phyloP scores from a whole-genome alignment of 2,329 filamentous ascomycete genomes.

The Diaporthe longicolla region DNA sequence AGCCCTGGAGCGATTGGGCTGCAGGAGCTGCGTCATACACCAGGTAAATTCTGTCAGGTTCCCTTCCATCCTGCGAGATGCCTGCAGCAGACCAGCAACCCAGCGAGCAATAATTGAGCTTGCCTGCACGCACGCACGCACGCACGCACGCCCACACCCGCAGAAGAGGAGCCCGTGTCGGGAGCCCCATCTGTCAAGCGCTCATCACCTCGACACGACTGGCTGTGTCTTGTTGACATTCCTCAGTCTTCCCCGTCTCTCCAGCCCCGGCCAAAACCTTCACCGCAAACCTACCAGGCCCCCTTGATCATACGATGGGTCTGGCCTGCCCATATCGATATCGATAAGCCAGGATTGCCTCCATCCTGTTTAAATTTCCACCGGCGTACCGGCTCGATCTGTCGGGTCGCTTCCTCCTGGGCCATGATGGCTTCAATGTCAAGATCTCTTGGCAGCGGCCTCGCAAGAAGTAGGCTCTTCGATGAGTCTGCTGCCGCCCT shows the following conservation, averaged over 20 bases:
- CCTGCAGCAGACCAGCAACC: neutral
- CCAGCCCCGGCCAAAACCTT: slow-evolving; percentile 30
- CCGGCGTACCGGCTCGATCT: neutral
- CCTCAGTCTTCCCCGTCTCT: neutral
- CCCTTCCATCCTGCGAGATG: neutral
- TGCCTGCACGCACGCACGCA: neutral
- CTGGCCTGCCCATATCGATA: slow-evolving; percentile 34
- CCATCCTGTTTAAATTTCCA: slow-evolving; percentile 29
- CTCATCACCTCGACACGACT: slow-evolving; percentile 19
- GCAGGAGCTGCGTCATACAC: slow-evolving; percentile 25
- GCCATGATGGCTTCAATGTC: slow-evolving; percentile 43
- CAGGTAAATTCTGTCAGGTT: neutral
- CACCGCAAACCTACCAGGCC: slow-evolving; percentile 27
- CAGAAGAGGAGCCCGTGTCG: slow-evolving; percentile 7
- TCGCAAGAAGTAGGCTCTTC: slow-evolving; percentile 41
- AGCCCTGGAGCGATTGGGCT: neutral
- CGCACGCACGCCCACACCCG: neutral
- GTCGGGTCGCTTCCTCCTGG: slow-evolving; percentile 26
- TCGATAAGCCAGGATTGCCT: slow-evolving; percentile 42
- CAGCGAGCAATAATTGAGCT: neutral
- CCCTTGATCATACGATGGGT: slow-evolving; percentile 41
- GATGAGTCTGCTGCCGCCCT: slow-evolving; percentile 38
- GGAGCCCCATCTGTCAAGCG: slow-evolving; percentile 19
- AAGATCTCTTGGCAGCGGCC: slow-evolving; percentile 41
- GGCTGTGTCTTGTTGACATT: slow-evolving; percentile 7